These are phyloP conservation scores for Arctium lappa DNA, from an alignment of 129 eudicot genomes.

Conservation along the genomic window DNA sequence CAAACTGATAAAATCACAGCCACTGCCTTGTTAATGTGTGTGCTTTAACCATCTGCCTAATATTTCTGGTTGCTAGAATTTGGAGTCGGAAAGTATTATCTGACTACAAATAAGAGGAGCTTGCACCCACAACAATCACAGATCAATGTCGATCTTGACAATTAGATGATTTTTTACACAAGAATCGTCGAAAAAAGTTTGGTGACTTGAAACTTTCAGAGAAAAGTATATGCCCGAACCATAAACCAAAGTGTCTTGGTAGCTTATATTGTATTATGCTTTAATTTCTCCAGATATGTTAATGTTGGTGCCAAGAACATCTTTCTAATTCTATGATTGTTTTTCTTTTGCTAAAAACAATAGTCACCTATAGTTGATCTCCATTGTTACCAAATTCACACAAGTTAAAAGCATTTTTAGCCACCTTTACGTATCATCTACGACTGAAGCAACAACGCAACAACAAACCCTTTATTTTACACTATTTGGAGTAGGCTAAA, in stretches of 20 bases:
- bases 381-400: background rate
- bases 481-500: background rate
- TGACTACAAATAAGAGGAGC: background rate
- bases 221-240: background rate
- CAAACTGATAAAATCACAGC: background rate
- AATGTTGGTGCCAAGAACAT: background rate
- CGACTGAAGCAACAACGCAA: background rate
- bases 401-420: background rate
- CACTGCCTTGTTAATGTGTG: background rate
- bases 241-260: background rate
- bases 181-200: background rate
- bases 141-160: background rate
- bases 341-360: too few species aligned
- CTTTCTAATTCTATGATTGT: background rate
- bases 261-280: background rate
- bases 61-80: background rate
- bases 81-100: background rate
- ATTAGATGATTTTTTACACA: background rate
- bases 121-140: background rate
- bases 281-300: background rate
- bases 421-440: too few species aligned
- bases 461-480: background rate
- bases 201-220: background rate
- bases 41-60: background rate
- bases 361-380: background rate